Conservation (phyloP, 768 basidiomycete species). For the Calocybe cyanea region DNA sequence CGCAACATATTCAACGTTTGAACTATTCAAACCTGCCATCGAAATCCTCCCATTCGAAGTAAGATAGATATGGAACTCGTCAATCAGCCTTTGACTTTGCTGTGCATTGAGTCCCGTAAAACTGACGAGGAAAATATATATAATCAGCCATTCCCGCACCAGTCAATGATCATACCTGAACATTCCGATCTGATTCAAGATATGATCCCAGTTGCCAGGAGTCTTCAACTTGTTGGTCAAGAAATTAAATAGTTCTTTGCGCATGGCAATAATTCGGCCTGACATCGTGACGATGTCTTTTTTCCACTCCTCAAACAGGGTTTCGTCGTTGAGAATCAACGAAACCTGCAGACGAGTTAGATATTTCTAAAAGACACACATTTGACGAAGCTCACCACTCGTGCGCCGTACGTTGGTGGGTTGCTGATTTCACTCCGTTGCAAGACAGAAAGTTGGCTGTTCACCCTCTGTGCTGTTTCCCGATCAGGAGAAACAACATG, state of each 20-base stretch:
- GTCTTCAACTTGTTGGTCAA: constrained; percentile 78
- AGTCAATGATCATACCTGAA: constrained; percentile 64
- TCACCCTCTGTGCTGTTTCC: constrained; percentile 69
- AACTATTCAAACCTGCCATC: constrained; percentile 87
- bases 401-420: constrained; percentile 88
- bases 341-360: constrained; percentile 48
- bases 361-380: constrained; percentile 2
- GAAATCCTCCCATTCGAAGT: constrained; percentile 87
- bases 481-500: constrained; percentile 67
- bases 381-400: constrained; percentile 48
- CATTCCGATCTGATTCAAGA: constrained; percentile 95
- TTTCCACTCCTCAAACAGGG: constrained; percentile 86
- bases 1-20: constrained; percentile 78
- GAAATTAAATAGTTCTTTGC: constrained; percentile 68
- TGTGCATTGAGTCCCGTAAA: constrained; percentile 75
- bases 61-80: constrained; percentile 80
- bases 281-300: constrained; percentile 91
- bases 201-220: constrained; percentile 95
- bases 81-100: constrained; percentile 66
- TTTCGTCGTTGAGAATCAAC: constrained; percentile 72
- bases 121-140: too few relatives aligned
- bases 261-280: constrained; percentile 88
- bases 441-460: constrained; percentile 87
- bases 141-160: background rate
- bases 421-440: constrained; percentile 95